These are phyloP conservation scores for Blastocystis hominis DNA, from an alignment of 352 stramenopile species.

Conservation along the genomic window DNA sequence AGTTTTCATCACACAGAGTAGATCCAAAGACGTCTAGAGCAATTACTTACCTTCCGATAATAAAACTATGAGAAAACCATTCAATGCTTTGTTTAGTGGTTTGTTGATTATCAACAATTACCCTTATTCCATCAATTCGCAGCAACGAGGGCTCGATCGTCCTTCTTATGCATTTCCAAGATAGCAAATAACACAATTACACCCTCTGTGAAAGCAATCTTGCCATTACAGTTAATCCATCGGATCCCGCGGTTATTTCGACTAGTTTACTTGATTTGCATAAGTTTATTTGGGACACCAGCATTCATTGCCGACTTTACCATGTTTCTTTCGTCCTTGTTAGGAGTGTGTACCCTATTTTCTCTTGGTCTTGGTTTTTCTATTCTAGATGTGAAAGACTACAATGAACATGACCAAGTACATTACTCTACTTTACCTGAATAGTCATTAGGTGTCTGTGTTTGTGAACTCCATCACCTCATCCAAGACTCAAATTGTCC, in stretches of 20 bases:
- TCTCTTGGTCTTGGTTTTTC: not conserved
- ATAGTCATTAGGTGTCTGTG: slow-evolving; percentile 67
- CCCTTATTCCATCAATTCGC: not conserved
- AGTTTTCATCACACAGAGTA: slow-evolving; percentile 46
- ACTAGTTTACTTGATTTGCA: no score
- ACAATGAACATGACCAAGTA: slow-evolving; percentile 15
- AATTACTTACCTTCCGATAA: slow-evolving; percentile 26
- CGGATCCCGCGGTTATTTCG: no score
- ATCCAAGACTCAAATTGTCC: slow-evolving; percentile 90
- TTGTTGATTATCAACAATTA: slow-evolving; percentile 10
- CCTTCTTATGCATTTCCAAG: no score
- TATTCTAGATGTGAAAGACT: slow-evolving; percentile 38
- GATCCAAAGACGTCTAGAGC: not conserved
- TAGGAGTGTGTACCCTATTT: not conserved
- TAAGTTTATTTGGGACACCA: no score
- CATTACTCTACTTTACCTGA: not conserved
- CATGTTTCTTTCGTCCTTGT: not conserved
- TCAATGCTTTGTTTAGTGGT: slow-evolving; percentile 6
- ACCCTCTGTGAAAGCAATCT: no score
- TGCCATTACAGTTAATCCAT: no score
- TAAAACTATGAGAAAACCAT: slow-evolving; percentile 26
- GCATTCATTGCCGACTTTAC: not conserved
- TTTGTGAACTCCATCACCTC: slow-evolving; percentile 95
- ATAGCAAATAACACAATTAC: no score
- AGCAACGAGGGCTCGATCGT: no score